phyloP scores from a whole-genome alignment of 2,329 filamentous ascomycete genomes.

The Pseudogymnoascus verrucosus region DNA sequence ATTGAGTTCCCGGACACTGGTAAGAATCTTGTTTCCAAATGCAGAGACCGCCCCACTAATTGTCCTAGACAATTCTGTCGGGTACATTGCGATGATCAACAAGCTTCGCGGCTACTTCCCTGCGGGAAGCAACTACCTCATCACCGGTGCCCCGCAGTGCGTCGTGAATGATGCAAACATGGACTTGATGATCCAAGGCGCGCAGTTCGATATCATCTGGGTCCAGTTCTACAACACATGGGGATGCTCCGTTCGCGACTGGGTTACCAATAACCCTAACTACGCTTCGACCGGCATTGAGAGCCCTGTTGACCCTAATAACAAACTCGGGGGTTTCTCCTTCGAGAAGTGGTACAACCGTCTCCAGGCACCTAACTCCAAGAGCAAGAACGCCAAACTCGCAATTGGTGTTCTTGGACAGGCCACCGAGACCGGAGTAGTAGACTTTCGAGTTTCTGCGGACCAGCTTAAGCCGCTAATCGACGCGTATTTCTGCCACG shows the following conservation, averaged over 20 bases:
- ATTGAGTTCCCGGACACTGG: slow-evolving; percentile 20
- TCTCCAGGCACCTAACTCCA: slow-evolving; percentile 13
- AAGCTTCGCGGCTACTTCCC: slow-evolving; percentile 22
- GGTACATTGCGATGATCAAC: slow-evolving; percentile 25
- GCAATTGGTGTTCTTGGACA: slow-evolving; percentile 21
- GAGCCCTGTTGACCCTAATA: background rate
- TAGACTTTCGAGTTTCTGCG: slow-evolving; percentile 11
- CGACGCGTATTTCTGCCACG: slow-evolving; percentile 15
- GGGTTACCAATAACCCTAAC: slow-evolving; percentile 12
- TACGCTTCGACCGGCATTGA: background rate
- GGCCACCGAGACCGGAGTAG: background rate
- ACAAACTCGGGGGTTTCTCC: slow-evolving; percentile 16
- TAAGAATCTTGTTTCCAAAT: slow-evolving; percentile 2
- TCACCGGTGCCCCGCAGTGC: slow-evolving; percentile 28
- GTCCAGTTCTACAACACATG: slow-evolving; percentile 29
- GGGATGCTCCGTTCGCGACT: slow-evolving; percentile 23
- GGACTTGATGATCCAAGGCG: slow-evolving; percentile 21
- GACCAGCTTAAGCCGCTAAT: slow-evolving; percentile 21
- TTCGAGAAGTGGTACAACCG: slow-evolving; percentile 20
- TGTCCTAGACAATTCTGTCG: slow-evolving; percentile 18
- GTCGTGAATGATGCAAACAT: slow-evolving; percentile 25
- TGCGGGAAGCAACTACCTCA: slow-evolving; percentile 19
- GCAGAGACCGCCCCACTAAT: slow-evolving; percentile 10
- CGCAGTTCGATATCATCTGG: slow-evolving; percentile 26
- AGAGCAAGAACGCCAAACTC: slow-evolving; percentile 23